These are phyloP conservation scores for Phytophthora pluvialis DNA, from an alignment of 352 stramenopile species.

Conservation along the genomic window DNA sequence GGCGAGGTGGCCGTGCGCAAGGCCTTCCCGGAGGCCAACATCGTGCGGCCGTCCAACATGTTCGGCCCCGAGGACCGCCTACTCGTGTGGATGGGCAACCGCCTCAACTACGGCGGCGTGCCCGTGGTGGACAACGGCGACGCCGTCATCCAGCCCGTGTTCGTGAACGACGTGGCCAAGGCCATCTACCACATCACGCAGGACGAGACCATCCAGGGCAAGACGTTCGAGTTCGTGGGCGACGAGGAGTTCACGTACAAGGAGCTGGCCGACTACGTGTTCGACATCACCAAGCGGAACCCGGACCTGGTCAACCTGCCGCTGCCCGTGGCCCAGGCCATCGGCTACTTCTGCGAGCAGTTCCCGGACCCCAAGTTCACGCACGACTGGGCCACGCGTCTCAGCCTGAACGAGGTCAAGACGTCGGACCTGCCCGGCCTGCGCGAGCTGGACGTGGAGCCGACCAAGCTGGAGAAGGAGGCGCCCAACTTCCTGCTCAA, in stretches of 20 bases:
- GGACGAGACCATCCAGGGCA: constrained; percentile 89
- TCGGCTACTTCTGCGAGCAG: constrained; percentile 83
- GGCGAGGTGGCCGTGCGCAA: constrained; percentile 89
- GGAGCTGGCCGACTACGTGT: constrained; percentile 97
- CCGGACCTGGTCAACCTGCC: constrained; percentile 85
- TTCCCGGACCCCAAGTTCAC: constrained; percentile 89
- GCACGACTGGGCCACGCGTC: constrained; percentile 72
- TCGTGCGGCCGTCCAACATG: constrained; percentile 94
- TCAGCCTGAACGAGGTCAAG: constrained; percentile 87
- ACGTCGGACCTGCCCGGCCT: constrained; percentile 78
- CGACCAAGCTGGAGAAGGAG: constrained; percentile 94
- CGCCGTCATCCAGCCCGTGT: constrained; percentile 93
- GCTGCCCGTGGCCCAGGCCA: constrained; percentile 71
- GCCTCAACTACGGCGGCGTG: constrained; percentile 75
- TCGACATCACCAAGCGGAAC: constrained; percentile 89
- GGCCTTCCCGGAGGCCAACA: constrained; percentile 95
- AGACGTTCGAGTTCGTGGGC: constrained; percentile 96
- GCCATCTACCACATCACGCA: constrained; percentile 83
- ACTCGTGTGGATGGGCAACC: constrained; percentile 91
- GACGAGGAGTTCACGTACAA: constrained; percentile 97
- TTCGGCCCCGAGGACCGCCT: constrained; percentile 96
- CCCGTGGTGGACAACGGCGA: constrained; percentile 95
- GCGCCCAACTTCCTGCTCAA: constrained; percentile 96
- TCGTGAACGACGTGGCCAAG: constrained; percentile 84
- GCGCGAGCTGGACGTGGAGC: constrained; percentile 86